Conservation (phyloP, 2,329 filamentous ascomycete species). For the Aschersonia sp. region DNA sequence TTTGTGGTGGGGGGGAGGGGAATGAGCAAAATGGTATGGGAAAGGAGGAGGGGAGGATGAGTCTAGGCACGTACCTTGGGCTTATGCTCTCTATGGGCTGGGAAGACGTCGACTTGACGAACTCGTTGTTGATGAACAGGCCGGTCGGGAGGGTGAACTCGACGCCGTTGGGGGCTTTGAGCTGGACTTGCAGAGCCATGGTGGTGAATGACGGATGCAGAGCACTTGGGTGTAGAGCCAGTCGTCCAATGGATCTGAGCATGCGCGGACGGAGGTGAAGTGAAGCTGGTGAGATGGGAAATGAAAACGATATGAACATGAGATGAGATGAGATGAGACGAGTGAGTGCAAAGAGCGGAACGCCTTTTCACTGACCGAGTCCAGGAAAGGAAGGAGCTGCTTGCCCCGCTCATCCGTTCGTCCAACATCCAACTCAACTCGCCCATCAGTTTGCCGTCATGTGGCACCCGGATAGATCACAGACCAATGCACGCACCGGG, state of each 20-base stretch:
- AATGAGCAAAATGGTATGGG: neutral
- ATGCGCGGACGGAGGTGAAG: neutral
- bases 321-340: no score
- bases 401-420: no score
- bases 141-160: constrained; percentile 54
- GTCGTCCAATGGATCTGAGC: neutral
- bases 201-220: neutral
- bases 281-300: no score
- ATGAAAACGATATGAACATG: no score
- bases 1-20: neutral
- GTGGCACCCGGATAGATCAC: no score
- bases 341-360: no score
- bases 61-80: constrained; percentile 19
- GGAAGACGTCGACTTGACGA: constrained; percentile 44
- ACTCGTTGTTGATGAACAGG: constrained; percentile 68
- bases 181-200: constrained; percentile 7
- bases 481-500: no score
- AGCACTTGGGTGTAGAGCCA: neutral
- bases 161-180: constrained; percentile 41
- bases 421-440: no score
- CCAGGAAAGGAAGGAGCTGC: no score
- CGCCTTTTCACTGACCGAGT: no score
- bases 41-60: neutral
- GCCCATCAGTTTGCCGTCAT: no score
- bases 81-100: constrained; percentile 47